A percentile compares a stretch with the other conserved stretches of the same genome.
Evolutionary conservation across 148 eudicot genomes (phyloP).

Genomic region (Fagopyrum homotropicum): DNA sequence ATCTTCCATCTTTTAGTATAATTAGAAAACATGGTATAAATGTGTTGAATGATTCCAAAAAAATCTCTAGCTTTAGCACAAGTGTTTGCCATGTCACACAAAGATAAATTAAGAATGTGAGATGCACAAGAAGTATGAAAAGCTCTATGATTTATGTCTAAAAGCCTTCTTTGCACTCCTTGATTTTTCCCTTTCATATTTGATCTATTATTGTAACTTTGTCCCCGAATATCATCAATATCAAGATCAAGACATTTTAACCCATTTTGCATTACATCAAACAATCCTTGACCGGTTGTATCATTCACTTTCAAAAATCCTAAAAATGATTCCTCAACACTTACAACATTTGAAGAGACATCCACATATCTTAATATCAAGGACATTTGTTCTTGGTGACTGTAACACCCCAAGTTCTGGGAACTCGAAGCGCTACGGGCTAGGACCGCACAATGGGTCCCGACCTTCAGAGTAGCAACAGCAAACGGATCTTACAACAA

Average conservation of each 20-base stretch:
- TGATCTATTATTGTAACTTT: slow-evolving; percentile 15
- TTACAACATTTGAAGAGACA: no score
- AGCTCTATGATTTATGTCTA: slow-evolving; percentile 20
- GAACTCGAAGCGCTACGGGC: no score
- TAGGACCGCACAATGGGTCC: no score
- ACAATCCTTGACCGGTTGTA: neutral
- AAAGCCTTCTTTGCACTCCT: slow-evolving; percentile 17
- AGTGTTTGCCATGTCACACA: slow-evolving; percentile 19
- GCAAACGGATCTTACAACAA: no score
- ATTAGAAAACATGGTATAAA: slow-evolving; percentile 21
- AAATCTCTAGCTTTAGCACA: neutral
- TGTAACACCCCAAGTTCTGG: no score
- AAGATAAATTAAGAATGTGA: slow-evolving; percentile 17
- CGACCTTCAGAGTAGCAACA: no score
- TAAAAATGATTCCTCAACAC: no score
- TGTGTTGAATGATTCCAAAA: no score
- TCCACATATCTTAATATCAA: no score
- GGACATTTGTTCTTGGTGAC: no score
- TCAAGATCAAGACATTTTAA: slow-evolving; percentile 6
- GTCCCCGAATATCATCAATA: slow-evolving; percentile 13
- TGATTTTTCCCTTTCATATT: slow-evolving; percentile 15
- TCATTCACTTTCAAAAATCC: no score
- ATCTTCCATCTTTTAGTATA: slow-evolving; percentile 28
- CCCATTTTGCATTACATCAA: neutral
- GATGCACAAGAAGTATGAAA: slow-evolving; percentile 26